Conservation (phyloP, 768 basidiomycete species). For the Mycena polygramma region DNA sequence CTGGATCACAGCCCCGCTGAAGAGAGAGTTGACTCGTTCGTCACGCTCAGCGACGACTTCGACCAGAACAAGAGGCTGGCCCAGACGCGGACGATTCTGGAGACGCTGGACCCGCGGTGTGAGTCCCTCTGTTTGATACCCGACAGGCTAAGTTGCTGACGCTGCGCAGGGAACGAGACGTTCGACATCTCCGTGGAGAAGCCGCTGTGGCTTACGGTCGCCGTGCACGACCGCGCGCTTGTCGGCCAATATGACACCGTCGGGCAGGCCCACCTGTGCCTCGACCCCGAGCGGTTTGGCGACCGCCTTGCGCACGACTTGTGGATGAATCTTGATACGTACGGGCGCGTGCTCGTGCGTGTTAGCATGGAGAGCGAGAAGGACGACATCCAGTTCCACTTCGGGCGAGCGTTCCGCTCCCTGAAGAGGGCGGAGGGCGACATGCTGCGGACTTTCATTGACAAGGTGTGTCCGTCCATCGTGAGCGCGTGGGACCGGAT, state of each 20-base stretch:
- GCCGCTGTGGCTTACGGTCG: slow-evolving; percentile 97
- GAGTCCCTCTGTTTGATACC: slow-evolving; percentile 45
- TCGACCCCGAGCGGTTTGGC: slow-evolving; percentile 89
- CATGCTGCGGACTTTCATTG: slow-evolving; percentile 96
- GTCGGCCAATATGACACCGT: slow-evolving; percentile 94
- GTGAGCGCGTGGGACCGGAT: not conserved
- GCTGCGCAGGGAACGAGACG: slow-evolving; percentile 89
- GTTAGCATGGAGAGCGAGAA: slow-evolving; percentile 99
- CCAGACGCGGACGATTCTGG: slow-evolving; percentile 96
- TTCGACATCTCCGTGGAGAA: slow-evolving; percentile 95
- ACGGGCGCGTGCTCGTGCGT: slow-evolving; percentile 88
- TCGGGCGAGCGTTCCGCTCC: slow-evolving; percentile 94
- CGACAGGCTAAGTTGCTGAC: slow-evolving; percentile 16
- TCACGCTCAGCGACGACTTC: slow-evolving; percentile 95
- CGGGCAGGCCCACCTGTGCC: slow-evolving; percentile 90
- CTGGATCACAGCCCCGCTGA: slow-evolving; percentile 80
- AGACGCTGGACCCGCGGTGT: slow-evolving; percentile 90
- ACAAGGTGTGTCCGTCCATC: slow-evolving; percentile 77
- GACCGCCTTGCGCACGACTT: slow-evolving; percentile 93
- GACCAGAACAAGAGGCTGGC: slow-evolving; percentile 74
- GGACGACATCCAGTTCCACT: slow-evolving; percentile 97
- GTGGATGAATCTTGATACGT: slow-evolving; percentile 90
- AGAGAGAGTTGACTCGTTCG: slow-evolving; percentile 85
- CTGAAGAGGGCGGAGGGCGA: slow-evolving; percentile 94
- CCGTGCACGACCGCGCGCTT: slow-evolving; percentile 89